Conservation (phyloP, 805 yeast genomes). For the Ogataea ganodermae region DNA sequence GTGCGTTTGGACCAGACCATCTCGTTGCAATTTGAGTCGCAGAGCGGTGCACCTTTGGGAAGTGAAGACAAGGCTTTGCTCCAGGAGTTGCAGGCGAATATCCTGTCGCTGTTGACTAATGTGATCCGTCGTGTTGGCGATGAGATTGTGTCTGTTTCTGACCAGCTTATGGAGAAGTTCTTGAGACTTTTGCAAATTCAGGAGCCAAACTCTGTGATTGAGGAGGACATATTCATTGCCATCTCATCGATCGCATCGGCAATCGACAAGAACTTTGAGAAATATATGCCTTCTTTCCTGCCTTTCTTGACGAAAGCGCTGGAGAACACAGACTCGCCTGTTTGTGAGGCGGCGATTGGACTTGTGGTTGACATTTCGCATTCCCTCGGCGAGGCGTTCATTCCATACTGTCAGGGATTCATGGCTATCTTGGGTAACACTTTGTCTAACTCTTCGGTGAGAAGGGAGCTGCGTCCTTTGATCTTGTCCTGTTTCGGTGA, state of each 20-base stretch:
- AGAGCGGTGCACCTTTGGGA: slow-evolving; percentile 28
- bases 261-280: slow-evolving; percentile 65
- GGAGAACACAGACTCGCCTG: slow-evolving; percentile 78
- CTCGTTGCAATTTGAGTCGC: slow-evolving; percentile 51
- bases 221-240: slow-evolving; percentile 93
- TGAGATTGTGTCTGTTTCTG: slow-evolving; percentile 69
- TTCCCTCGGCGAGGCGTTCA: slow-evolving; percentile 73
- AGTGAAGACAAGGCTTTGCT: slow-evolving; percentile 75
- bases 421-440: slow-evolving; percentile 81
- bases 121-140: slow-evolving; percentile 78
- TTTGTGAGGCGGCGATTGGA: slow-evolving; percentile 90
- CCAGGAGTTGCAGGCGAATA: slow-evolving; percentile 86
- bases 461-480: slow-evolving; percentile 81
- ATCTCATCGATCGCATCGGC: slow-evolving; percentile 88
- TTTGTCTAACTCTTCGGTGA: slow-evolving; percentile 65
- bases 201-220: slow-evolving; percentile 67
- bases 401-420: slow-evolving; percentile 74
- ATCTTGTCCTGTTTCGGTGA: slow-evolving; percentile 95
- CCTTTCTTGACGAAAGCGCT: slow-evolving; percentile 83
- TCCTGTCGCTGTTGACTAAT: slow-evolving; percentile 75
- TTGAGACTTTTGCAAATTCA: slow-evolving; percentile 64
- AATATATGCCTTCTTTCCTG: slow-evolving; percentile 77
- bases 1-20: slow-evolving; percentile 72
- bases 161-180: slow-evolving; percentile 81
- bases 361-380: slow-evolving; percentile 92